Evolutionary conservation across 139 green algal genomes (phyloP), one percentile per base, ranked within the genome.

Genomic region (Micractinium sp.): DNA sequence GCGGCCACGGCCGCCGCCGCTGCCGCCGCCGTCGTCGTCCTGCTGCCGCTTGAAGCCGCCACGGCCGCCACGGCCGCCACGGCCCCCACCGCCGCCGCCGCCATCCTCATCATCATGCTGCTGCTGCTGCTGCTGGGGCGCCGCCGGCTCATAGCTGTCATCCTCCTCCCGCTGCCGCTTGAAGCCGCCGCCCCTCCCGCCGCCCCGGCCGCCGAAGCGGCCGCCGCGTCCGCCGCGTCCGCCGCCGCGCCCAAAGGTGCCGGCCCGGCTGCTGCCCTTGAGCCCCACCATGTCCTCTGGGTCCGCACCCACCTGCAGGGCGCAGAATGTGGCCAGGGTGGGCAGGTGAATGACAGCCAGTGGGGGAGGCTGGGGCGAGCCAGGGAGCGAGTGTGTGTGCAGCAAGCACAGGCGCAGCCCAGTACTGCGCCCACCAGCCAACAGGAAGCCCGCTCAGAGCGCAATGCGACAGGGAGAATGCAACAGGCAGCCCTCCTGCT

Each of bases 231-330:
- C 60, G 81, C 56, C 18, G 35, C 38, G 23, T 25, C 82, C 22
- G 67, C 66, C 39, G 35, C 35, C 15, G 29, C 4, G 29, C 33
- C 73, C 33, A 31, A 36, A 66, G 33, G 31, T 35, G 83, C 29
- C 73, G 29, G 61, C 60, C 20, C 38, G 13, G 41, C 90, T 31
- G 56, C 82, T 4, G 82, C 20, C 67, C 66, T 90, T 74, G 9
- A 83, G 38, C 7, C 90, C 92, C 23, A 95, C 86, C 78, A 90
- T 92, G 76, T 96, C 94, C 63, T 93, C 89, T 0, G 94, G 94
- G 61, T 93, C 94, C 78, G 94, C 85, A 1, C 94, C 94, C 66
- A 96, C 94, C 92, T 95, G 87, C 67, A 90, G 3, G 16, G 23
- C 36, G 31, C 31, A 39, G 14, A 3, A 78, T 0, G 2, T 13